Evolutionary conservation across 1,284 basidiomycete genomes (phyloP).

Genomic region (Ustilago bromivora): DNA sequence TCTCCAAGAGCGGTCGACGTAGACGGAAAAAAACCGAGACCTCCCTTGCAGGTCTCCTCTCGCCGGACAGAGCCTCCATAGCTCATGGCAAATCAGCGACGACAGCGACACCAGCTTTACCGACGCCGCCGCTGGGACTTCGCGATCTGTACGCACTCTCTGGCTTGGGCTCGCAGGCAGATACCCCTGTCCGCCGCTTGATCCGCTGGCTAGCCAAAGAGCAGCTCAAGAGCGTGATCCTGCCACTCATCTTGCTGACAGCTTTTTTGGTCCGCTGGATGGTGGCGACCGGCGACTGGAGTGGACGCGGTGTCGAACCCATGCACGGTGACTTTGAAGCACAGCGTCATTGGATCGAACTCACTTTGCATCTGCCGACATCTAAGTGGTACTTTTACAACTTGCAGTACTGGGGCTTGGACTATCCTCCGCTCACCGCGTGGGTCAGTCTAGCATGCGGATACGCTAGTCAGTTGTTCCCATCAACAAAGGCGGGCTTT

Average conservation of each 20-base stretch:
- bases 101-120: neutral
- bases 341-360: constrained; percentile 92
- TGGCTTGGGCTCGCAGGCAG: constrained; percentile 35
- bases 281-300: constrained; percentile 58
- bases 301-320: constrained; percentile 79
- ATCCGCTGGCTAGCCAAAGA: constrained; percentile 61
- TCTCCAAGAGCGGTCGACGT: constrained; percentile 29
- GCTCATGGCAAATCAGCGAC: constrained; percentile 8
- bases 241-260: constrained; percentile 28
- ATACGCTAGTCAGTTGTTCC: constrained; percentile 36
- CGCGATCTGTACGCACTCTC: constrained; percentile 35
- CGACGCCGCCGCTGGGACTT: constrained; percentile 17
- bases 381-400: constrained; percentile 87
- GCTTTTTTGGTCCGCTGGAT: constrained; percentile 52
- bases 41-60: constrained; percentile 25
- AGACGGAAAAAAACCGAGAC: constrained; percentile 23
- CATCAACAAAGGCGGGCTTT: constrained; percentile 70
- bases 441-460: constrained; percentile 66
- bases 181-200: constrained; percentile 57
- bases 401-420: constrained; percentile 86
- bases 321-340: constrained; percentile 94
- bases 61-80: constrained; percentile 11
- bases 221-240: constrained; percentile 33
- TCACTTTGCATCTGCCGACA: constrained; percentile 81
- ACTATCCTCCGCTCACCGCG: constrained; percentile 87